These are phyloP conservation scores for Colletotrichum simmondsii DNA, from an alignment of 2,329 filamentous ascomycete species.

Conservation along the genomic window DNA sequence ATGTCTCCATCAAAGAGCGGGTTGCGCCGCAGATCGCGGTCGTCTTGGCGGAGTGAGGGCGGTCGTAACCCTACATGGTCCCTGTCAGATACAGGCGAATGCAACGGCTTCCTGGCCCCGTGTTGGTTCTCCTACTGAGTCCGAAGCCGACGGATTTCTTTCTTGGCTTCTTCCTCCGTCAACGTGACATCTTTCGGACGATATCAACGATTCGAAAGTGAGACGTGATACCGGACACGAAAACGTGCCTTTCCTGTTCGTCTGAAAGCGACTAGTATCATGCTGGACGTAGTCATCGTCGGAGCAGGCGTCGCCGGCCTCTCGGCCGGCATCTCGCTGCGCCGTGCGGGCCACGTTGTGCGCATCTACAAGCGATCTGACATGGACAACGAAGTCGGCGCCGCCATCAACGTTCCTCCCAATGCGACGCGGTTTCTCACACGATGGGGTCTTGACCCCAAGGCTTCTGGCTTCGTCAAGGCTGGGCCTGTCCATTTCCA, in stretches of 20 bases:
- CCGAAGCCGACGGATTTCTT: neutral
- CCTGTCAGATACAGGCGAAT: neutral
- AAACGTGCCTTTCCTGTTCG: too few species aligned
- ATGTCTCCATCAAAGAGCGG: neutral
- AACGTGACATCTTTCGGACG: neutral
- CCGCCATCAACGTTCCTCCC: constrained; percentile 50
- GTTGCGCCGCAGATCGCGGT: neutral
- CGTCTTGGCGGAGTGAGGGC: neutral
- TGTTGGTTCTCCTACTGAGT: neutral
- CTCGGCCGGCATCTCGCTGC: constrained; percentile 49
- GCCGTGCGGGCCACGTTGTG: constrained; percentile 50
- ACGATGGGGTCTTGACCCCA: constrained; percentile 48
- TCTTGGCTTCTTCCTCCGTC: neutral
- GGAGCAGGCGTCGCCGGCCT: constrained; percentile 56
- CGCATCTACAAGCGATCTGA: constrained; percentile 52
- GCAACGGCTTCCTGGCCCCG: neutral
- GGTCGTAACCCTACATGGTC: neutral
- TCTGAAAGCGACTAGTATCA: constrained; percentile 31
- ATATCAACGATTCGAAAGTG: neutral
- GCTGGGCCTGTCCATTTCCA: constrained; percentile 36
- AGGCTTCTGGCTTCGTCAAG: constrained; percentile 40
- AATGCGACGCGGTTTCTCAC: constrained; percentile 49
- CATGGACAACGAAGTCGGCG: constrained; percentile 49
- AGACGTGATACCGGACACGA: neutral
- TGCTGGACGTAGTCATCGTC: constrained; percentile 51